phyloP scores from a whole-genome alignment of 352 stramenopile species.

The Elongisporangium prolatum region DNA sequence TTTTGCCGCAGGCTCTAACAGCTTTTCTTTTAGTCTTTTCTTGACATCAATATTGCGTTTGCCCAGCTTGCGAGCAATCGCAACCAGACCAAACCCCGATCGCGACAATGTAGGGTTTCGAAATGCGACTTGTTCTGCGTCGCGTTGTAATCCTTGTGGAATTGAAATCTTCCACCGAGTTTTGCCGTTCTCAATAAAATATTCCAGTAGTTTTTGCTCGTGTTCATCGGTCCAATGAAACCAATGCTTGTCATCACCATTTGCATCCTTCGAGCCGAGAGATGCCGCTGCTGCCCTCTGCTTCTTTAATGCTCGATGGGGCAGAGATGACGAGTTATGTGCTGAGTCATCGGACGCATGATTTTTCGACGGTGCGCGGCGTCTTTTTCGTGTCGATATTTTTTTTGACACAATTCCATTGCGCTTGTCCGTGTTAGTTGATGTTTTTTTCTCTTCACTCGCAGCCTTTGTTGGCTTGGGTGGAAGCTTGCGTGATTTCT shows the following conservation, averaged over 20 bases:
- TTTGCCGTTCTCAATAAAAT: constrained; percentile 66
- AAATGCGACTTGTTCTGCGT: constrained; percentile 53
- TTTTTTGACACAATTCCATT: constrained; percentile 65
- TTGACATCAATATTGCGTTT: constrained; percentile 79
- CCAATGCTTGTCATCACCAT: constrained; percentile 1
- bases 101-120: constrained; percentile 56
- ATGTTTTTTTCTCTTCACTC: constrained; percentile 5
- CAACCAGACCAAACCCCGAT: constrained; percentile 53
- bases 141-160: constrained; percentile 53
- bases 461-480: constrained; percentile 16
- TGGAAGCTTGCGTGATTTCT: constrained; percentile 47
- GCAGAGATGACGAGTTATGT: background rate
- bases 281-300: background rate
- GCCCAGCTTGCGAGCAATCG: constrained; percentile 52
- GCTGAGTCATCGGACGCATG: background rate
- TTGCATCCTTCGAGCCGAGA: background rate
- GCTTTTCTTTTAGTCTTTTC: constrained; percentile 67
- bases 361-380: constrained; percentile 14
- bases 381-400: constrained; percentile 28
- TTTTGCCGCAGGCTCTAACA: constrained; percentile 54
- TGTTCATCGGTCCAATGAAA: constrained; percentile 43
- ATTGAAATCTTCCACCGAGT: constrained; percentile 58
- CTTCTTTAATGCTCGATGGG: background rate
- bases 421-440: constrained; percentile 14
- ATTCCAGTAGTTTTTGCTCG: constrained; percentile 52